These are phyloP conservation scores for Suillus subluteus DNA, from an alignment of 768 basidiomycete species.

Conservation along the genomic window DNA sequence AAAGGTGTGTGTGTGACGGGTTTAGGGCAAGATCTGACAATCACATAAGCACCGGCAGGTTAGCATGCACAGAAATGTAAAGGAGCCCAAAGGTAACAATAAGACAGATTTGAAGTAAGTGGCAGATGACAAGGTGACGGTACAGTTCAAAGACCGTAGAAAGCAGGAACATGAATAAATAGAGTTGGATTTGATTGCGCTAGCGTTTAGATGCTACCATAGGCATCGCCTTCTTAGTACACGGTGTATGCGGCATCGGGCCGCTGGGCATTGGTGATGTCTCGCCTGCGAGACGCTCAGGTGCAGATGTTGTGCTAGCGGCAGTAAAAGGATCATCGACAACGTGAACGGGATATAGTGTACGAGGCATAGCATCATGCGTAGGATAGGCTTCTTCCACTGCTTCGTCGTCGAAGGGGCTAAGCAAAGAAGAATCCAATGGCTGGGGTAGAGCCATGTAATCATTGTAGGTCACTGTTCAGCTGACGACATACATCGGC, in stretches of 20 bases:
- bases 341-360: constrained; percentile 39
- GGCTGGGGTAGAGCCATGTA: constrained; percentile 24
- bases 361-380: constrained; percentile 13
- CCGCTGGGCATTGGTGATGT: constrained; percentile 25
- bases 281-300: no score
- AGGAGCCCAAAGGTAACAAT: constrained; percentile 16
- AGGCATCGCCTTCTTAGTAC: constrained; percentile 70
- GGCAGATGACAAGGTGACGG: constrained; percentile 17
- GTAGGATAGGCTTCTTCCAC: background rate
- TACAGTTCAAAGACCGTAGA: constrained; percentile 23
- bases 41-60: constrained; percentile 28
- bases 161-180: constrained; percentile 18
- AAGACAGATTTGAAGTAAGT: constrained; percentile 27
- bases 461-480: constrained; percentile 33
- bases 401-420: constrained; percentile 32
- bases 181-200: background rate
- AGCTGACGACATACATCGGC: constrained; percentile 66
- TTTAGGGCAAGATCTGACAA: constrained; percentile 27
- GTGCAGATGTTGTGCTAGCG: no score
- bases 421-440: constrained; percentile 25
- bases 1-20: constrained; percentile 20
- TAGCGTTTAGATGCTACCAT: constrained; percentile 60
- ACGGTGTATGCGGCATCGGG: constrained; percentile 52
- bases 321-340: no score
- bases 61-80: constrained; percentile 18